Percentiles rank a stretch among this genome's conserved stretches.
Evolutionary conservation across 2,329 filamentous ascomycete species (phyloP).

Genomic region (Colletotrichum abscissum): DNA sequence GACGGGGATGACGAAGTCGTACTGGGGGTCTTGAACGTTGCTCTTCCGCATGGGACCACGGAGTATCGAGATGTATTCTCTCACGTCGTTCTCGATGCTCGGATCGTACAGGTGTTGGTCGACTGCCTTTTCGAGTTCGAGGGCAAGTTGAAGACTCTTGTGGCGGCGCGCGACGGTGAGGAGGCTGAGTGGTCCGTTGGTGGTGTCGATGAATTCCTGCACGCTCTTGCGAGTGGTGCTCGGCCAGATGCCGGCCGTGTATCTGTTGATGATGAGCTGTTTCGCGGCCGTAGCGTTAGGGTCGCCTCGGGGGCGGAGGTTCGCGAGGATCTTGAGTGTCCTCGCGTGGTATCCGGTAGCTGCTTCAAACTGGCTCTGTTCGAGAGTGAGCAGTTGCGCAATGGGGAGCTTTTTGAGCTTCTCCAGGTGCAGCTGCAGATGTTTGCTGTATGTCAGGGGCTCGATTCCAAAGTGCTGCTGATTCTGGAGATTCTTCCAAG

Average conservation of each 20-base stretch:
- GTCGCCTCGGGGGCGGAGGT: constrained; percentile 39
- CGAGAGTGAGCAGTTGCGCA: constrained; percentile 63
- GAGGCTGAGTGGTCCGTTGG: constrained; percentile 45
- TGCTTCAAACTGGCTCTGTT: constrained; percentile 65
- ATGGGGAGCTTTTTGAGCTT: constrained; percentile 63
- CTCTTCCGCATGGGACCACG: constrained; percentile 47
- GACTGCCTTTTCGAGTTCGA: constrained; percentile 66
- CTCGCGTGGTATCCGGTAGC: constrained; percentile 56
- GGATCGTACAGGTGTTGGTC: constrained; percentile 58
- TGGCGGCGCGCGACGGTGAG: constrained; percentile 60
- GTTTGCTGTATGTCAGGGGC: constrained; percentile 62
- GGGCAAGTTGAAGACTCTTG: constrained; percentile 65
- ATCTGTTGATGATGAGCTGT: constrained; percentile 51
- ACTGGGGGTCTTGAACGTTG: constrained; percentile 33
- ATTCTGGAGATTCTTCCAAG: constrained; percentile 59
- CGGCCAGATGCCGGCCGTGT: constrained; percentile 64
- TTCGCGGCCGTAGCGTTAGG: constrained; percentile 10
- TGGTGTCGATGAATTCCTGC: constrained; percentile 25
- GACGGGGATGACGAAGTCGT: constrained; percentile 52
- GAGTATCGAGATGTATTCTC: constrained; percentile 63
- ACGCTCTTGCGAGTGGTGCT: constrained; percentile 52
- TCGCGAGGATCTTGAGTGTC: constrained; percentile 40
- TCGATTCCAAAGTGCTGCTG: constrained; percentile 55
- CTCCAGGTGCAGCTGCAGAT: constrained; percentile 60
- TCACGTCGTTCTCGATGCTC: constrained; percentile 48